These are phyloP conservation scores for Exophiala viscosa DNA, from an alignment of 2,329 filamentous ascomycete species.

Conservation along the genomic window DNA sequence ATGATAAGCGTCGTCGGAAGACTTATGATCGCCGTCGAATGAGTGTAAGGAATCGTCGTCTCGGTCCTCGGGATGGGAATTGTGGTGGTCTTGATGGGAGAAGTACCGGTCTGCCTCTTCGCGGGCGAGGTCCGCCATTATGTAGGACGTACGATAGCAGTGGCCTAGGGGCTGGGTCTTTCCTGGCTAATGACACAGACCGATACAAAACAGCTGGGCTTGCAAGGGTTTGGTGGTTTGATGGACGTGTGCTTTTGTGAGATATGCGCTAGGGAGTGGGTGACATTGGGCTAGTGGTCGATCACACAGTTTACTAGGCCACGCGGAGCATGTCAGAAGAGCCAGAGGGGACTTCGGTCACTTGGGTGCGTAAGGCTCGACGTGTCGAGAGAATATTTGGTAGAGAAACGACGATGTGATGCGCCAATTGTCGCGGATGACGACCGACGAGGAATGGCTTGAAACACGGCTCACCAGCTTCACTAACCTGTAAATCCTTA, in stretches of 20 bases:
- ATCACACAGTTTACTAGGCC: conserved; percentile 1
- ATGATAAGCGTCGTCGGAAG: conserved; percentile 14
- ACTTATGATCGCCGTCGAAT: conserved; percentile 22
- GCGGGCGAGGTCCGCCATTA: conserved; percentile 41
- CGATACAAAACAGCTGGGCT: background rate
- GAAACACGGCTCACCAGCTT: conserved; percentile 7
- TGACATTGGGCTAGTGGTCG: background rate
- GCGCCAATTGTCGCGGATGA: conserved; percentile 4
- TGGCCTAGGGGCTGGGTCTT: background rate
- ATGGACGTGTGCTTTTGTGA: background rate
- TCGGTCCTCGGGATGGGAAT: conserved; percentile 44
- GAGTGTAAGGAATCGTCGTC: conserved; percentile 23
- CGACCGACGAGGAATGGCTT: conserved; percentile 14
- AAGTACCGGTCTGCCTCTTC: conserved; percentile 47
- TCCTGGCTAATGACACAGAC: background rate
- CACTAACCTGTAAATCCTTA: no score
- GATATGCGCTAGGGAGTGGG: background rate
- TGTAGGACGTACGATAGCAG: conserved; percentile 26
- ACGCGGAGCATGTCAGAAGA: background rate
- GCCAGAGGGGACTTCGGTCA: background rate
- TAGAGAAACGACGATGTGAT: conserved; percentile 1
- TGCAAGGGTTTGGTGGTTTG: background rate
- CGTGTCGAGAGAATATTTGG: conserved; percentile 3
- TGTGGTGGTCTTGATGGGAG: conserved; percentile 34
- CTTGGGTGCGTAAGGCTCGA: background rate